phyloP scores from a whole-genome alignment of 768 basidiomycete species.

The Ephemerocybe angulata region DNA sequence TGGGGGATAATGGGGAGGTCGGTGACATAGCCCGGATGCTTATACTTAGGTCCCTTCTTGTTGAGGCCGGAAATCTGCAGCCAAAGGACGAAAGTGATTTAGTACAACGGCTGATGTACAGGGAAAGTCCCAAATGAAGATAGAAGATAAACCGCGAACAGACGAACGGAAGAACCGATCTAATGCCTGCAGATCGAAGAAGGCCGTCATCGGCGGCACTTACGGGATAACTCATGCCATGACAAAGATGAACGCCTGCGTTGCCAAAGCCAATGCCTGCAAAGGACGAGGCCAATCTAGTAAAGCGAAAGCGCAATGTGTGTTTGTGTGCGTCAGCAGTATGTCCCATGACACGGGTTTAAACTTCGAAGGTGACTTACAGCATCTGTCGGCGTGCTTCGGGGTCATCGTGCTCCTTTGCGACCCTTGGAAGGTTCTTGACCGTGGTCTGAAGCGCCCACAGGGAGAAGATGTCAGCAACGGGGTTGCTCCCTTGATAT shows the following conservation, averaged over 20 bases:
- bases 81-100: not conserved
- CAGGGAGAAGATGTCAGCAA: slow-evolving; percentile 92
- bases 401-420: slow-evolving; percentile 69
- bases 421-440: slow-evolving; percentile 82
- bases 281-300: slow-evolving; percentile 84
- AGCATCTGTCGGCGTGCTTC: slow-evolving; percentile 92
- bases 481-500: slow-evolving; percentile 91
- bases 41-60: slow-evolving; percentile 89
- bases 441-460: slow-evolving; percentile 93
- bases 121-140: not conserved
- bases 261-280: slow-evolving; percentile 96
- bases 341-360: too few species aligned
- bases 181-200: too few species aligned
- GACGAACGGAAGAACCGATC: too few species aligned
- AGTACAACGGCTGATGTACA: not conserved
- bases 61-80: slow-evolving; percentile 86
- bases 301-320: not conserved
- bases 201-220: too few species aligned
- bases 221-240: slow-evolving; percentile 87
- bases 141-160: too few species aligned
- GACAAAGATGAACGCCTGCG: slow-evolving; percentile 87
- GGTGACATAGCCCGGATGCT: slow-evolving; percentile 86
- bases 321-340: not conserved
- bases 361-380: slow-evolving; percentile 40
- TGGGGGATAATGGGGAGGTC: slow-evolving; percentile 91